Evolutionary conservation across 352 stramenopile species (phyloP), one percentile per base, ranked within the genome.

Genomic region (Pythium diclinum): DNA sequence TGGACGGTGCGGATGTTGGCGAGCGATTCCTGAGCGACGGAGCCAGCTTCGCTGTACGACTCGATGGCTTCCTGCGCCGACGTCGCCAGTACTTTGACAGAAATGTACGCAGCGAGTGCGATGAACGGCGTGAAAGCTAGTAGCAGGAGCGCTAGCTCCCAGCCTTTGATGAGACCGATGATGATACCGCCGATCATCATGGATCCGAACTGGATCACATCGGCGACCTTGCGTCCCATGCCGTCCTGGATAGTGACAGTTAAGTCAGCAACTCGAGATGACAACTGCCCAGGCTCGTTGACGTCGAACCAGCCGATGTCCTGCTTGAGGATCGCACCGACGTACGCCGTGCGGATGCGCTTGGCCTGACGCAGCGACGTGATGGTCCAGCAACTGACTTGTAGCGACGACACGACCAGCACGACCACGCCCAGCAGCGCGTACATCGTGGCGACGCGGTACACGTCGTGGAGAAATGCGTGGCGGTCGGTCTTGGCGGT

Each of bases 371-470:
- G 72, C 52, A 65, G 72, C 16, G 72, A 59, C 30, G 72, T 67
- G 28, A 79, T 68, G n/a, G 70, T 83, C 81, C 81, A 89, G 56
- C 77, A 88, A 13, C 71, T 71, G 10, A 85, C 78, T 70, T 89
- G 81, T 38, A 36, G 33, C 33, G 33, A 83, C 60, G 40, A 74
- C 81, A n/a, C 78, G 14, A 85, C 51, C 46, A 89, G 74, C 42
- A 86, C 73, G 5, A 71, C 76, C 30, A 89, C 48, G 21, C 80
- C 77, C 10, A 87, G 69, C 25, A 59, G 72, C 9, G 83, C 76
- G 58, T 87, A 87, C 42, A 86, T 83, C 53, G 83, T 72, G 14
- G 80, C 74, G 10, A 86, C 72, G 30, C 38, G 38, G 56, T 68
- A 70, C 53, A 81, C 76, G n/a, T 65, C 65, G 21, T 36, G 33